Conservation (phyloP, 495 filamentous ascomycete species). For the Niebla homalea region DNA sequence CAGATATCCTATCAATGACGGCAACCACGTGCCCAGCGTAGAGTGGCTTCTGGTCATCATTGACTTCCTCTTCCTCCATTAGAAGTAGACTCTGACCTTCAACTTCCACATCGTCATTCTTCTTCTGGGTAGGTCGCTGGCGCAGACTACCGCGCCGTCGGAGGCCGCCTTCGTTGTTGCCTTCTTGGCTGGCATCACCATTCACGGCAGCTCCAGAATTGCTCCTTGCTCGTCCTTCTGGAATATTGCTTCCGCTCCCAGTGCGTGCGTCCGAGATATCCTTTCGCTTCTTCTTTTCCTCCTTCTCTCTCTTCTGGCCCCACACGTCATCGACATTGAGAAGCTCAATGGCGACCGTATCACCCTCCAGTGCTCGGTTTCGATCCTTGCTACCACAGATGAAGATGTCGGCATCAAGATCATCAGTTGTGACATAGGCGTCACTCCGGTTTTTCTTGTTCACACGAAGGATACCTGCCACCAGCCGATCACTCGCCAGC, state of each 20-base stretch:
- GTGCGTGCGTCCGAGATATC: conserved; percentile 87
- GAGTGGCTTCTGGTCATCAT: conserved; percentile 91
- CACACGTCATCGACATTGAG: conserved; percentile 98
- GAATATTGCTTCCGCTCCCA: conserved; percentile 54
- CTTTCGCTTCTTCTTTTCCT: conserved; percentile 99
- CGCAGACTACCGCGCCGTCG: conserved; percentile 85
- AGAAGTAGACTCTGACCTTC: conserved; percentile 93
- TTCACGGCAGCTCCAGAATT: conserved; percentile 44
- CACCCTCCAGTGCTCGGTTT: conserved; percentile 90
- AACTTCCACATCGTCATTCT: conserved; percentile 98
- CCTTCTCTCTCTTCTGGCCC: conserved; percentile 96
- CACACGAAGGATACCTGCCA: conserved; percentile 89
- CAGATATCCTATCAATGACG: conserved; percentile 89
- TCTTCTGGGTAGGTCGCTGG: conserved; percentile 96
- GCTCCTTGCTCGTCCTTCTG: conserved; percentile 49
- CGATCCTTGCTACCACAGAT: conserved; percentile 98
- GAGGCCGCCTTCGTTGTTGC: conserved; percentile 58
- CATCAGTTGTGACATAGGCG: conserved; percentile 87
- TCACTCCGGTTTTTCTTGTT: conserved; percentile 99
- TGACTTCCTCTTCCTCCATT: conserved; percentile 97
- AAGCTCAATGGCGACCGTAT: conserved; percentile 88
- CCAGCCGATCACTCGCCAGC: conserved; percentile 81
- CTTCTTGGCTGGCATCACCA: conserved; percentile 48
- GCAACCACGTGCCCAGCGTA: conserved; percentile 96
- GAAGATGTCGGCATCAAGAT: conserved; percentile 96